A percentile compares a stretch with the other conserved stretches of the same genome.
Evolutionary conservation across 2,329 filamentous ascomycete species (phyloP).

Genomic region (Penicillium sclerotigenum): DNA sequence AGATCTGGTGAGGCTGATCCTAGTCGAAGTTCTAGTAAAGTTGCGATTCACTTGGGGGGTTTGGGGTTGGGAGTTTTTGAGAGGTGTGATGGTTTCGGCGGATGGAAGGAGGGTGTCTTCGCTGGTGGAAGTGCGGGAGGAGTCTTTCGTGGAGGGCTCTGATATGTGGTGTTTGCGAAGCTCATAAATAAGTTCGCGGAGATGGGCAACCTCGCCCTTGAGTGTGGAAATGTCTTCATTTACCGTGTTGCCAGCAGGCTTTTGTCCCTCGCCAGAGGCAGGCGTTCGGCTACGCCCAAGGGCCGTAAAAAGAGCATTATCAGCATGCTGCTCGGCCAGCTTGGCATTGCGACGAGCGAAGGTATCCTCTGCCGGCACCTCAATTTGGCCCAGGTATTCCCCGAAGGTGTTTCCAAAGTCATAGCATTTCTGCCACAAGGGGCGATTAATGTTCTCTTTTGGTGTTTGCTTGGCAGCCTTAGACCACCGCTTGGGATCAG

Average conservation of each 20-base stretch:
- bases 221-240: constrained; percentile 27
- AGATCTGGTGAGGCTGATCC: constrained; percentile 3
- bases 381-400: constrained; percentile 25
- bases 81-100: background rate
- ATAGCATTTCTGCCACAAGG: constrained; percentile 33
- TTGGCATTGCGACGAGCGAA: constrained; percentile 18
- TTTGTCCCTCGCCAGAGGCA: background rate
- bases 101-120: constrained; percentile 6
- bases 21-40: constrained; percentile 16
- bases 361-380: constrained; percentile 13
- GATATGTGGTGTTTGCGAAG: constrained; percentile 23
- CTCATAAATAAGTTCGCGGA: constrained; percentile 31
- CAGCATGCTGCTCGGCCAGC: constrained; percentile 25
- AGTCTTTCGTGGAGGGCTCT: constrained; percentile 7
- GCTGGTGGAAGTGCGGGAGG: constrained; percentile 1
- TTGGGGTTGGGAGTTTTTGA: background rate
- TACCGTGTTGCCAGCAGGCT: constrained; percentile 6
- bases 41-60: constrained; percentile 6
- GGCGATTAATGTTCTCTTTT: constrained; percentile 15
- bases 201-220: constrained; percentile 30
- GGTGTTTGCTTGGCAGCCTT: constrained; percentile 22
- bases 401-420: constrained; percentile 33
- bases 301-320: constrained; percentile 24
- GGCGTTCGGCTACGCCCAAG: constrained; percentile 14
- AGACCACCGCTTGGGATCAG: constrained; percentile 29